Base-by-base conservation (phyloP, 257 asterid species). In the Prunella vulgaris region DNA sequence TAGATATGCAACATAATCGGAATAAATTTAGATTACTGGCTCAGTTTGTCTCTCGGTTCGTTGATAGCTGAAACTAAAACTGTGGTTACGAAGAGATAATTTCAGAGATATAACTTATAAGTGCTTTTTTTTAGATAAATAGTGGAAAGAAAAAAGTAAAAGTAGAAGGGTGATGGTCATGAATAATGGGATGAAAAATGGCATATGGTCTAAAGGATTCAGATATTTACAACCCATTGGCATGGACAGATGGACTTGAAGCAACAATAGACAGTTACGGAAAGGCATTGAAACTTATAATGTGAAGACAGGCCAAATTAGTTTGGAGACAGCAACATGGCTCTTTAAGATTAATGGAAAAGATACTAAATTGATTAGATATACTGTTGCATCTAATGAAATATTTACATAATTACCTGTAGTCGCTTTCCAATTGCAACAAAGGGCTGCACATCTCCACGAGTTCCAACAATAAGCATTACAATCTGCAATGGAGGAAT, bases 391-490 rank as follows among this genome's bases (percentile, higher is more conserved):
- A 37, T 49, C 65, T 57, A 62, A 44, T 74, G 67, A 70, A 72
- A 64, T 32, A 59, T 48, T 7, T 60, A 60, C 58, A 61, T 37
- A 68, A 59, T 52, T 81, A 87, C 97, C 97, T 90, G 97, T 57
- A 90, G 79, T 28, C 80, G 73, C 78, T 90, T 93, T 30, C 96
- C 98, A 80, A 93, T 93, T 64, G 97, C 98, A 78, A 86, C 84
- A 87, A 93, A 93, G 40, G 98, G 98, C 80, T 90, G 98, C 67
- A 93, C 98, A 80, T 93, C 98, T 57, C 97, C 98, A 52, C 98
- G 93, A 57, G 96, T 93, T 77, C 97, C 98, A 73, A 93, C 98
- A 74, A 90, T 93, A 72, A 93, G 98, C 84, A 93, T 88, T 48
- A 86, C 98, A 63, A 93, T 85, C 76, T 90, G 97, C 81, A 93